Evolutionary conservation across 2,329 filamentous ascomycete species (phyloP).

Genomic region (Ophiostoma himal-ulmi): DNA sequence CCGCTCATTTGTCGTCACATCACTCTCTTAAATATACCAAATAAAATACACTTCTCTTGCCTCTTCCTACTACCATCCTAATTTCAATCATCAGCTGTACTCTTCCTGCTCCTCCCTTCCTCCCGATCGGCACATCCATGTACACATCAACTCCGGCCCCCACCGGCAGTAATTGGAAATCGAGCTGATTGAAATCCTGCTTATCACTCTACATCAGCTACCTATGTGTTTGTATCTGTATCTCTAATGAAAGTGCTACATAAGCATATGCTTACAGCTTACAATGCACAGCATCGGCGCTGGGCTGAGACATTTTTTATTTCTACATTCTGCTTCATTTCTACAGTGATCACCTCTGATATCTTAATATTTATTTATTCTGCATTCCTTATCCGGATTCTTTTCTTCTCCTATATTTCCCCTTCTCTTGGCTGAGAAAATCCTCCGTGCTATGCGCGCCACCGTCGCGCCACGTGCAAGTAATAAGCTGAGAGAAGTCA

Average conservation of each 20-base stretch:
- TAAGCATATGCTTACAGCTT: neutral
- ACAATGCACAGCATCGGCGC: neutral
- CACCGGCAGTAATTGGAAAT: neutral
- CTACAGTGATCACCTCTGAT: neutral
- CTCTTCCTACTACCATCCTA: too few relatives aligned
- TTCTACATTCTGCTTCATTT: neutral
- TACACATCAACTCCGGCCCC: neutral
- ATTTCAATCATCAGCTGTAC: neutral
- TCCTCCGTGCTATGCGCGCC: too few relatives aligned
- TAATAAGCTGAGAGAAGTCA: neutral
- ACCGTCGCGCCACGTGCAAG: conserved; percentile 2
- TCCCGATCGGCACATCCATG: neutral
- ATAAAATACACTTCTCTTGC: too few relatives aligned
- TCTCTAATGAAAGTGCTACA: too few relatives aligned
- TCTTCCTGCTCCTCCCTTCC: conserved; percentile 4
- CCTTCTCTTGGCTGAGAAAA: too few relatives aligned
- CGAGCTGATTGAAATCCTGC: neutral
- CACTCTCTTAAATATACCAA: too few relatives aligned
- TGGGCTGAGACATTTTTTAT: neutral
- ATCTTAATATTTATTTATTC: neutral
- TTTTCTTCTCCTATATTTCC: too few relatives aligned
- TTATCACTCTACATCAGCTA: neutral
- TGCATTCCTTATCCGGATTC: neutral
- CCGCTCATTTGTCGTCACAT: too few relatives aligned
- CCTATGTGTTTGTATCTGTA: too few relatives aligned